phyloP scores from a whole-genome alignment of 1,139 yeast genomes.

The Pichia sp. region DNA sequence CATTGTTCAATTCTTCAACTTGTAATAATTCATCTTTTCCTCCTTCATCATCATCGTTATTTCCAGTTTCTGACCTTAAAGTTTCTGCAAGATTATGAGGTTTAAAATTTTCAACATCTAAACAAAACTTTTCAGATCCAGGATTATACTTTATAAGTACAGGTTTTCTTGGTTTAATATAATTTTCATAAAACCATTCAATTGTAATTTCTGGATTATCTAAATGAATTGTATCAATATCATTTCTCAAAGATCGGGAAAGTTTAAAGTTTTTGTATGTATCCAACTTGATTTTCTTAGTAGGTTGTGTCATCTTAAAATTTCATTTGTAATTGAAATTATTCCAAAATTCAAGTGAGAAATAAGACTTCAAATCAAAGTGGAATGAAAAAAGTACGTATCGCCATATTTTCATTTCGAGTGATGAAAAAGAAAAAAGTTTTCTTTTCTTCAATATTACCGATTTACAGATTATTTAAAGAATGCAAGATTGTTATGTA shows the following conservation, averaged over 20 bases:
- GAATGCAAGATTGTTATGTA: too few species aligned
- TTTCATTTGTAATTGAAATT: neutral
- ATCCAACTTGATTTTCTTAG: conserved; percentile 5
- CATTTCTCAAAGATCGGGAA: neutral
- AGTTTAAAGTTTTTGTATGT: conserved; percentile 11
- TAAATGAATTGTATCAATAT: conserved; percentile 12
- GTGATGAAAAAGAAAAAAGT: neutral
- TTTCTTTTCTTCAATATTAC: neutral
- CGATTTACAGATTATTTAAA: too few species aligned
- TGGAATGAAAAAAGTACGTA: neutral
- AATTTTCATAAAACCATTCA: conserved; percentile 16
- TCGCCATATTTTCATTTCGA: too few species aligned
- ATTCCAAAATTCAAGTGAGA: neutral
- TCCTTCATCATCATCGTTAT: conserved; percentile 25
- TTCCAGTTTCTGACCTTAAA: conserved; percentile 30
- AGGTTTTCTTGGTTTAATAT: conserved; percentile 15
- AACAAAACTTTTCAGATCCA: neutral
- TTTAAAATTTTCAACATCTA: conserved; percentile 31
- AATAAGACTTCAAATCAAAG: neutral
- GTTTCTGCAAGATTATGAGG: conserved; percentile 31
- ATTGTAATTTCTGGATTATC: conserved; percentile 11
- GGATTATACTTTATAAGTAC: conserved; percentile 10
- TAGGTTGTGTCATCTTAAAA: conserved; percentile 1
- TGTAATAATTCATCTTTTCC: conserved; percentile 34
- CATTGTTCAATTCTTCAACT: conserved; percentile 49